These are phyloP conservation scores for Globisporangium nunn DNA, from an alignment of 352 stramenopile species.

Conservation along the genomic window DNA sequence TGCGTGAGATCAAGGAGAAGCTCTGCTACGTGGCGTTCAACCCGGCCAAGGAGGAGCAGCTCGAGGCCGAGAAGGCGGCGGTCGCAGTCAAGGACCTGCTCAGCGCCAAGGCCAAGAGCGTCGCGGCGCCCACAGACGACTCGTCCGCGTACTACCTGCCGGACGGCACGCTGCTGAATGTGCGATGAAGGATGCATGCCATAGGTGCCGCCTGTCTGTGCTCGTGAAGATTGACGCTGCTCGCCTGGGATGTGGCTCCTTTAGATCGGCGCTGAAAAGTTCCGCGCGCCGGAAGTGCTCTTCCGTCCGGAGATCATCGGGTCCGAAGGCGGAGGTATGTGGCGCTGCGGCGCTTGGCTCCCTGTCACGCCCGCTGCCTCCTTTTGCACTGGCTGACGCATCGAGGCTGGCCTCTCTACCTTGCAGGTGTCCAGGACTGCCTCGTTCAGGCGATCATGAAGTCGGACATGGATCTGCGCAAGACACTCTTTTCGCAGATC, in stretches of 20 bases:
- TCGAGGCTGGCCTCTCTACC: neutral
- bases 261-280: slow-evolving; percentile 92
- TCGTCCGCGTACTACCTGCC: slow-evolving; percentile 91
- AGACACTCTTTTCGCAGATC: slow-evolving; percentile 92
- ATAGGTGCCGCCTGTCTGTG: neutral
- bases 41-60: slow-evolving; percentile 93
- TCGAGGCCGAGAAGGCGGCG: slow-evolving; percentile 27
- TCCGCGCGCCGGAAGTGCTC: slow-evolving; percentile 93
- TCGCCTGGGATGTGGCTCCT: neutral
- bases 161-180: slow-evolving; percentile 77
- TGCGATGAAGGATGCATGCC: neutral
- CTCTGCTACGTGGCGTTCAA: slow-evolving; percentile 93
- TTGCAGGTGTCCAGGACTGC: slow-evolving; percentile 66
- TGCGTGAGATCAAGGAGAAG: slow-evolving; percentile 97
- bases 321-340: slow-evolving; percentile 6
- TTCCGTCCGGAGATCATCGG: slow-evolving; percentile 94
- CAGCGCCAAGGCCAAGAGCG: slow-evolving; percentile 30
- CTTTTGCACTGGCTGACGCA: too few relatives aligned
- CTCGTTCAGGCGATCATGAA: slow-evolving; percentile 84
- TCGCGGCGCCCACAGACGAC: slow-evolving; percentile 16
- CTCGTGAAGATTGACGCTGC: neutral
- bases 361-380: too few relatives aligned
- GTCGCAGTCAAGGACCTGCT: neutral
- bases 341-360: too few relatives aligned
- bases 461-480: slow-evolving; percentile 46